These are phyloP conservation scores for Heritiera fomes DNA, from an alignment of 345 rosid genomes.

Conservation along the genomic window DNA sequence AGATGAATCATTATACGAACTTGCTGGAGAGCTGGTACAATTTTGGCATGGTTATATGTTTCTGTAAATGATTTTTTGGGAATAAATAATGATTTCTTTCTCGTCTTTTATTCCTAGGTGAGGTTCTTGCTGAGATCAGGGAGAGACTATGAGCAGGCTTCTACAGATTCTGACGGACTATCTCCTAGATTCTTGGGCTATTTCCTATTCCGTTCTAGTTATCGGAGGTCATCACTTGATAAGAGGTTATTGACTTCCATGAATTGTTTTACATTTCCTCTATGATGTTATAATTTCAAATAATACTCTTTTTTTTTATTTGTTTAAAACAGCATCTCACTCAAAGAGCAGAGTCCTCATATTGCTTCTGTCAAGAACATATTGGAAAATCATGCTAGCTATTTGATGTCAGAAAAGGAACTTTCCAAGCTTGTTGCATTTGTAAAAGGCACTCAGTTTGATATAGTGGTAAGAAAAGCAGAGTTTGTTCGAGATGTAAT, in stretches of 20 bases:
- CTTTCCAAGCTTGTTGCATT: slow-evolving; percentile 98
- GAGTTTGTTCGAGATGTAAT: slow-evolving; percentile 4
- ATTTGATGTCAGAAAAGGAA: slow-evolving; percentile 95
- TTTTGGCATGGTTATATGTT: slow-evolving; percentile 21
- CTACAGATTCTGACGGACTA: slow-evolving; percentile 66
- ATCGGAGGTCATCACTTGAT: slow-evolving; percentile 68
- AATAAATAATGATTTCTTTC: slow-evolving; percentile 14
- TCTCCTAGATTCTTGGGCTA: slow-evolving; percentile 91
- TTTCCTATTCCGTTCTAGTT: slow-evolving; percentile 78
- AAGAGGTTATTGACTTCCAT: slow-evolving; percentile 50
- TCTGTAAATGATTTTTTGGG: slow-evolving; percentile 15
- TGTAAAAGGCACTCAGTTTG: slow-evolving; percentile 98
- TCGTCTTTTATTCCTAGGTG: slow-evolving; percentile 53
- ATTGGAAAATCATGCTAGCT: slow-evolving; percentile 92
- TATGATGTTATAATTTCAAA: slow-evolving; percentile 2
- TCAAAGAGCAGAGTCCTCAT: slow-evolving; percentile 88
- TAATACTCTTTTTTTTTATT: slow-evolving; percentile 10
- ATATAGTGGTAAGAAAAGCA: slow-evolving; percentile 75
- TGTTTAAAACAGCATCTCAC: slow-evolving; percentile 55
- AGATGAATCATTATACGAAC: slow-evolving; percentile 94
- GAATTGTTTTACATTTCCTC: slow-evolving; percentile 5
- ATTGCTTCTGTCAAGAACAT: slow-evolving; percentile 87
- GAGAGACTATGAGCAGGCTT: slow-evolving; percentile 80
- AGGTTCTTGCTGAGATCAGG: slow-evolving; percentile 97
- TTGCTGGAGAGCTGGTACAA: slow-evolving; percentile 96